phyloP scores from a whole-genome alignment of 2,329 filamentous ascomycete species.

The Colletotrichum liaoningense region DNA sequence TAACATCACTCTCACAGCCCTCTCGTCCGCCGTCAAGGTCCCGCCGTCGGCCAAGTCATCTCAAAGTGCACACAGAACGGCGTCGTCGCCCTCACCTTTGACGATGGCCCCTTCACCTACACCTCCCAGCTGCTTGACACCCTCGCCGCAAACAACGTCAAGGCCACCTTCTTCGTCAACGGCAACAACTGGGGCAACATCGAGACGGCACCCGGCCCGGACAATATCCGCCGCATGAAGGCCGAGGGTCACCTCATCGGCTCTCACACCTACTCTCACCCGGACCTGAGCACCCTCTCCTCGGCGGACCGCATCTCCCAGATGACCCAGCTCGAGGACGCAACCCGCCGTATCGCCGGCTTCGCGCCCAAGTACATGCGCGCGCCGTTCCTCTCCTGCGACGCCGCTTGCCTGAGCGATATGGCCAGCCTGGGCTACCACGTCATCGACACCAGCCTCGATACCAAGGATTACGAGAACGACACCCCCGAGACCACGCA shows the following conservation, averaged over 20 bases:
- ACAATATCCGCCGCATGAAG: slow-evolving; percentile 52
- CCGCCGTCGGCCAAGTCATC: slow-evolving; percentile 20
- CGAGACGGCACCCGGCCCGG: slow-evolving; percentile 52
- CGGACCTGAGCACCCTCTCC: slow-evolving; percentile 51
- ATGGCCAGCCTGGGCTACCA: slow-evolving; percentile 60
- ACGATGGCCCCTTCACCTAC: slow-evolving; percentile 58
- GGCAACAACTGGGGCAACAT: slow-evolving; percentile 54
- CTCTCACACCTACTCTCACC: slow-evolving; percentile 54
- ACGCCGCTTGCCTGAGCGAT: slow-evolving; percentile 35
- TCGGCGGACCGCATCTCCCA: slow-evolving; percentile 49
- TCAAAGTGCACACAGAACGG: slow-evolving; percentile 47
- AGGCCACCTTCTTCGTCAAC: slow-evolving; percentile 56
- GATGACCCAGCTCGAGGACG: slow-evolving; percentile 58
- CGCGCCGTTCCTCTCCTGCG: slow-evolving; percentile 57
- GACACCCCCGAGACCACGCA: slow-evolving; percentile 60
- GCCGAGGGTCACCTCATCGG: slow-evolving; percentile 57
- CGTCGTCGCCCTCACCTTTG: slow-evolving; percentile 57
- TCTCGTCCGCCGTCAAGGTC: slow-evolving; percentile 14
- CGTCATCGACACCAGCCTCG: slow-evolving; percentile 66
- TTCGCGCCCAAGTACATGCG: slow-evolving; percentile 57
- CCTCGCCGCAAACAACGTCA: slow-evolving; percentile 44
- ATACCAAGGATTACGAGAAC: slow-evolving; percentile 71
- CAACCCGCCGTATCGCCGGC: slow-evolving; percentile 54
- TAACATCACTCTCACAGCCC: slow-evolving; percentile 18
- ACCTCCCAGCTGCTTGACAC: slow-evolving; percentile 55